phyloP scores from a whole-genome alignment of 2,329 filamentous ascomycete species.

The Fusarium decemcellulare region DNA sequence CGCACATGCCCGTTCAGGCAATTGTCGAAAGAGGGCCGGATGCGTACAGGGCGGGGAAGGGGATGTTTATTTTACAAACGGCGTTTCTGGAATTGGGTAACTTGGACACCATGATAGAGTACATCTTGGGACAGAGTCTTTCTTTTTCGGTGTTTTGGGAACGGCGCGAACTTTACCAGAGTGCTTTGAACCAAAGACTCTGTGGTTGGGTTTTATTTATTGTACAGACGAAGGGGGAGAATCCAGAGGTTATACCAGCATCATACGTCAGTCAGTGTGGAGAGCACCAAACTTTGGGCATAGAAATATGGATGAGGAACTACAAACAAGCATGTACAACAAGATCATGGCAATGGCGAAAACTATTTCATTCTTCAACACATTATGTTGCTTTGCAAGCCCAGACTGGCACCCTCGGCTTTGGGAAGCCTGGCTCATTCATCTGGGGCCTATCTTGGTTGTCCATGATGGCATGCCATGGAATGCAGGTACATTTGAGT shows the following conservation, averaged over 20 bases:
- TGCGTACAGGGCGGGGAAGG: background rate
- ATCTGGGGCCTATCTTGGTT: background rate
- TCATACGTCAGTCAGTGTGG: constrained; percentile 1
- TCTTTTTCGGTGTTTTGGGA: constrained; percentile 13
- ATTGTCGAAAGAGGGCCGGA: background rate
- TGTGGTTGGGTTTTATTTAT: constrained; percentile 11
- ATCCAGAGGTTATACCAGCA: constrained; percentile 12
- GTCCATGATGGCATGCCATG: background rate
- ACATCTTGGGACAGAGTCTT: constrained; percentile 21
- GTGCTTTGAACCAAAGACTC: constrained; percentile 20
- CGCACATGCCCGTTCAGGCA: constrained; percentile 12
- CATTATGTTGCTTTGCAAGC: background rate
- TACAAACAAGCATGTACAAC: constrained; percentile 3
- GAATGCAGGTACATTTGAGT: background rate
- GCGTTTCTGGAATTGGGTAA: constrained; percentile 30
- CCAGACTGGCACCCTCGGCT: background rate
- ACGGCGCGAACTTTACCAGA: constrained; percentile 17
- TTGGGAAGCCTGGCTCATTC: background rate
- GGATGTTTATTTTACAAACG: constrained; percentile 22
- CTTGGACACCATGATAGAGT: constrained; percentile 35
- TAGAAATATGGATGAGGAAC: background rate
- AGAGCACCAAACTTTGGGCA: background rate
- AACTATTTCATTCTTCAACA: background rate
- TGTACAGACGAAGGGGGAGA: constrained; percentile 9
- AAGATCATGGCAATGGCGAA: background rate